These are phyloP conservation scores for Termitomyces eurrhizus DNA, from an alignment of 768 basidiomycete genomes.

Conservation along the genomic window DNA sequence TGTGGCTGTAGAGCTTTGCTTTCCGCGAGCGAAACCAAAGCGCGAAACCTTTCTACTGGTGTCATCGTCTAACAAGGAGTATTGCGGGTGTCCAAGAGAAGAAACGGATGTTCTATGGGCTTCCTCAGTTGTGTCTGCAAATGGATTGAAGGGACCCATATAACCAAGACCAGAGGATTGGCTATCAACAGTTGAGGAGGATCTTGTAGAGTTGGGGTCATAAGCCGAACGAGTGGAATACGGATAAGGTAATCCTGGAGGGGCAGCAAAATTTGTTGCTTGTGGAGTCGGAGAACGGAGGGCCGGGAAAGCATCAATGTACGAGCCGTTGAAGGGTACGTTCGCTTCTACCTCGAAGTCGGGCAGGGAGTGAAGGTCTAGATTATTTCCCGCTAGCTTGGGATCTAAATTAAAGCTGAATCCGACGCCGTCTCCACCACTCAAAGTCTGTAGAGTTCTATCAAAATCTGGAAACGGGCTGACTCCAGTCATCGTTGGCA, in stretches of 20 bases:
- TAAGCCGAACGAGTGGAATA: constrained; percentile 49
- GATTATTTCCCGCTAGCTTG: constrained; percentile 54
- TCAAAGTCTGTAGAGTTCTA: constrained; percentile 72
- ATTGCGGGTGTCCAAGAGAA: constrained; percentile 27
- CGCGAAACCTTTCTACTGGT: constrained; percentile 65
- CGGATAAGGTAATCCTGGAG: constrained; percentile 53
- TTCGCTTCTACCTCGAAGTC: constrained; percentile 51
- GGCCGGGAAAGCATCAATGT: constrained; percentile 68
- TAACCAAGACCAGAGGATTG: constrained; percentile 51
- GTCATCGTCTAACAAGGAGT: constrained; percentile 54
- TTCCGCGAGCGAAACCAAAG: constrained; percentile 77
- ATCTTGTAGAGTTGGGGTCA: constrained; percentile 43
- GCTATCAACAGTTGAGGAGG: constrained; percentile 36
- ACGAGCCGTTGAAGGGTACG: constrained; percentile 61
- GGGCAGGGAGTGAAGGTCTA: constrained; percentile 35
- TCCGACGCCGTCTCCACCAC: constrained; percentile 58
- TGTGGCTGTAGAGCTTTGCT: constrained; percentile 52
- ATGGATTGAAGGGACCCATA: constrained; percentile 78
- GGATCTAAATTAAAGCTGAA: constrained; percentile 90
- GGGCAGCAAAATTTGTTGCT: constrained; percentile 35
- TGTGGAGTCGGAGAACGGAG: constrained; percentile 36
- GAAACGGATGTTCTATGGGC: constrained; percentile 26
- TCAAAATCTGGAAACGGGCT: constrained; percentile 90
- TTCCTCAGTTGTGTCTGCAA: constrained; percentile 58
- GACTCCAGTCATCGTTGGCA: constrained; percentile 32